Evolutionary conservation across 176 grass and related monocot species (phyloP), one percentile per base, ranked within the genome.

Genomic region (Tillandsia fasciculata): DNA sequence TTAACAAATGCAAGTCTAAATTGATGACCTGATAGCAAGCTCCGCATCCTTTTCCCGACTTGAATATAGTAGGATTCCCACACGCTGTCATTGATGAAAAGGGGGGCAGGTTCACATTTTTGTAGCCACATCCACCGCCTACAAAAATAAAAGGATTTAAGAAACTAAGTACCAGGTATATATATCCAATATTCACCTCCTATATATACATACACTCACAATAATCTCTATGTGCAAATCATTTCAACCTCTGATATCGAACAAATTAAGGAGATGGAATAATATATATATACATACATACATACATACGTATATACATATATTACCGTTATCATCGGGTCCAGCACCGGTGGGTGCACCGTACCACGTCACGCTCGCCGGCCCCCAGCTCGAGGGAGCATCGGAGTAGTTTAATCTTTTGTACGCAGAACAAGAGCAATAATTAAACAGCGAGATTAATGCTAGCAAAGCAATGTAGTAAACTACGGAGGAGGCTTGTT

Each of bases 121-220:
- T 91, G 78, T 86, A 96, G 22, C 92, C 92, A 76, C 92, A 96
- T 5, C 84, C 92, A 8, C 92, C 92, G 52, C 88, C 92, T 96
- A 61, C 2, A 10, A 58, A 58, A 82, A 17, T 14, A 22, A 76
- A 13, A 69, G 12, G 14, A 14, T 13, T n/a, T 2, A 68, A 49
- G 64, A 18, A 67, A 67, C 12, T 67, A 27, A 67, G 42, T 24
- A 67, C 20, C 27, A 42, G 28, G 1, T 7, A 12, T 10, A 11
- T 18, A 12, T 10, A 11, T 18, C 13, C 24, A 12, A 48, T 67
- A 67, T 29, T 28, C 58, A 64, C 9, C 9, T n/a, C 11, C 12
- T 6, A 49, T 50, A 49, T 49, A 70, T 50, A 48, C 14, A 70
- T 50, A 48, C 14, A 70, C 47, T 14, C 49, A 47, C 18, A 70